These are phyloP conservation scores for Phaffia australis DNA, from an alignment of 768 basidiomycete genomes.

Conservation along the genomic window DNA sequence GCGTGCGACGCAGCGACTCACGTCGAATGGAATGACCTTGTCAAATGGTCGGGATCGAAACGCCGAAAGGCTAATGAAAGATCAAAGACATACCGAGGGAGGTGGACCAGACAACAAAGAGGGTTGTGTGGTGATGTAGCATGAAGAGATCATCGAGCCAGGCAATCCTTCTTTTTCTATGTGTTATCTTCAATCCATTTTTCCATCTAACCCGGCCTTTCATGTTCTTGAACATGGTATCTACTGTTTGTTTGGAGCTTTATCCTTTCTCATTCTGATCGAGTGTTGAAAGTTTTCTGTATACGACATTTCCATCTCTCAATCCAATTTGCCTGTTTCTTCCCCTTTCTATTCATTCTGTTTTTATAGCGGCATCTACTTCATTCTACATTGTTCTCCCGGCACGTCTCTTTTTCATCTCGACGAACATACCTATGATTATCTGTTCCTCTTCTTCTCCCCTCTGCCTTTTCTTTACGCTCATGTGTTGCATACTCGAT, in stretches of 20 bases:
- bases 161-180: neutral
- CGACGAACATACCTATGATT: too few relatives aligned
- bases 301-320: neutral
- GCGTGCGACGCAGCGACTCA: conserved; percentile 75
- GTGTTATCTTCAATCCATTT: neutral
- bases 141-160: neutral
- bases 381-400: too few relatives aligned
- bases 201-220: neutral
- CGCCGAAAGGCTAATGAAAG: conserved; percentile 33
- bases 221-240: neutral
- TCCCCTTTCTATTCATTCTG: too few relatives aligned
- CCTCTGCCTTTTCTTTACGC: too few relatives aligned
- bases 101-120: conserved; percentile 30
- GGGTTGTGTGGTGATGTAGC: conserved; percentile 35
- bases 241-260: too few relatives aligned
- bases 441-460: too few relatives aligned
- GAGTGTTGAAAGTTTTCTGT: neutral
- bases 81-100: conserved; percentile 34
- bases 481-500: too few relatives aligned
- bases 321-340: neutral
- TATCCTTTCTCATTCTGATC: neutral
- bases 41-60: conserved; percentile 11
- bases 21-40: conserved; percentile 43
- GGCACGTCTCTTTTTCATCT: too few relatives aligned
- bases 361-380: too few relatives aligned